Percentiles rank a stretch among this genome's conserved stretches.
These are phyloP conservation scores for Penicillium thymicola DNA, from an alignment of 2,329 filamentous ascomycete species.

Conservation along the genomic window DNA sequence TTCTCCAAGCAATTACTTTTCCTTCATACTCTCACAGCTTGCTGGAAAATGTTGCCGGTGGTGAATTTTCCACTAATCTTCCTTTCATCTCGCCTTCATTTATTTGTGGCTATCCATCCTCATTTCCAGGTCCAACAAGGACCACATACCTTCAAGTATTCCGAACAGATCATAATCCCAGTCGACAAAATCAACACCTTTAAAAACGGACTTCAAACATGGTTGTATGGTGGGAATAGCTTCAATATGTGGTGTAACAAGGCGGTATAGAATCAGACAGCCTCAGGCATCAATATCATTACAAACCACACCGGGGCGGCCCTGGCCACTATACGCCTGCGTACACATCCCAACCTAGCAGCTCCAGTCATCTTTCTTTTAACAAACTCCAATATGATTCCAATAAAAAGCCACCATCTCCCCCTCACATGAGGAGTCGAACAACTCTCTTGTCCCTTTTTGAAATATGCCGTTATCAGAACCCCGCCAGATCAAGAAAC, in stretches of 20 bases:
- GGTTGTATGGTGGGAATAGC: too few species aligned
- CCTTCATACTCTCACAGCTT: not conserved
- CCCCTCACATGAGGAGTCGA: not conserved
- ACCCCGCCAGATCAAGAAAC: slow-evolving; percentile 6
- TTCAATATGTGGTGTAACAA: too few species aligned
- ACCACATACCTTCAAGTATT: too few species aligned
- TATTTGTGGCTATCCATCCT: not conserved
- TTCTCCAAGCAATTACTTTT: not conserved
- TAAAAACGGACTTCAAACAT: too few species aligned
- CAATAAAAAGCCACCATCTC: not conserved
- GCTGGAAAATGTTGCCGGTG: not conserved
- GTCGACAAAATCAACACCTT: too few species aligned
- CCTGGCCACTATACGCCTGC: too few species aligned
- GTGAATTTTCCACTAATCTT: too few species aligned
- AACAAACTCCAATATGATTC: not conserved
- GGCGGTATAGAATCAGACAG: too few species aligned
- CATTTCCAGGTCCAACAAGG: not conserved
- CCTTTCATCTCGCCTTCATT: not conserved
- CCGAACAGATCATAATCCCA: too few species aligned
- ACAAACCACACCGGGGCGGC: too few species aligned
- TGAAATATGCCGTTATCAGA: not conserved
- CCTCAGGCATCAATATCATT: too few species aligned
- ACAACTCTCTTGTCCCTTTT: too few species aligned
- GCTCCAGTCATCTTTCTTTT: not conserved
- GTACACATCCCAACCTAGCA: not conserved